Base-by-base conservation (phyloP, 2,329 filamentous ascomycete genomes). In the Trichophyton simii region DNA sequence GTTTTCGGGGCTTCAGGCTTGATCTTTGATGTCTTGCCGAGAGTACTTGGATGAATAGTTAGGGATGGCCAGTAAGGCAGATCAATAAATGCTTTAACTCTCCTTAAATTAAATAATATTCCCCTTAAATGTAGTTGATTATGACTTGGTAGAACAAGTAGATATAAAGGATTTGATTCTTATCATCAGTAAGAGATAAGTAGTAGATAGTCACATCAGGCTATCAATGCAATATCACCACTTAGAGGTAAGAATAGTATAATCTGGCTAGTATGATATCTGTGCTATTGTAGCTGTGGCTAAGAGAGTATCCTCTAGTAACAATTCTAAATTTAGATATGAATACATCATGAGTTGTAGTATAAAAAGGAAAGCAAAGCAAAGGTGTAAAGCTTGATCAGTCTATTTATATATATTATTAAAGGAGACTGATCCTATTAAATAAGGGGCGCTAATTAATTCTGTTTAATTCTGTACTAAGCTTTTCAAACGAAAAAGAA, bases 381-480 rank as follows among this genome's bases (percentile, higher is more conserved):
- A 9, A 38, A 9, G 34, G 9, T 31, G 28, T 31, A 6, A 31
- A 7, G 28, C 34, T 13, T 3, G 3, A 13, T 3, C 9, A 38
- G 34, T 13, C 34, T 38, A 13, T 38, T 13, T 52, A 28, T 9
- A 52, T 7, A 18, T 1, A 18, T 18, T 18, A 18, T 18, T 18
- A 52, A 52, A 52, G 34, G 25, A 22, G 7, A 3, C 20, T 55
- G 52, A 55, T 55, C 52, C 52, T 55, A n/a, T 31, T 55, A 18
- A 15, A 55, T 34, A 11, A 25, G 46, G 31, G 46, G 46, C 31
- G 11, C 22, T 4, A 22, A 34, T 55, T 36, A 55, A 36, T 55
- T 36, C 28, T 55, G 52, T 55, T 55, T 36, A 55, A 55, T 55
- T 55, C 28, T 55, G 52, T 55, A 36, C 52, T 55, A 55, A 55